Conservation (phyloP, 148 eudicot genomes). For the Fallopia convolvulus region DNA sequence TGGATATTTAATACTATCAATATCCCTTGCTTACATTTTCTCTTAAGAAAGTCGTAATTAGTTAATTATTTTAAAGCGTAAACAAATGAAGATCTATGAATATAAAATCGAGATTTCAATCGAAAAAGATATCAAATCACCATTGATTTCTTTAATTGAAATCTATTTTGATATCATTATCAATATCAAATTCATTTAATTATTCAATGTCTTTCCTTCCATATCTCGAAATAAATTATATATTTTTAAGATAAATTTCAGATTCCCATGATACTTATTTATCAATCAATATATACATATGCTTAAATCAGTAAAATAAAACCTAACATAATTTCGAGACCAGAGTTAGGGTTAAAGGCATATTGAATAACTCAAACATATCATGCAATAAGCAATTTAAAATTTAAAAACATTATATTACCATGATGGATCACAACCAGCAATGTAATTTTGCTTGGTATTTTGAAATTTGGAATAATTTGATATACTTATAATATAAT, state of each 20-base stretch:
- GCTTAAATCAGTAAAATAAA: too few species aligned
- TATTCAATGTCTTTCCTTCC: background rate
- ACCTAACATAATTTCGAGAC: too few species aligned
- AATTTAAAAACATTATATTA: too few species aligned
- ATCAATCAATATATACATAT: background rate
- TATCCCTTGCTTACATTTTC: background rate
- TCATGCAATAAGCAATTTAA: too few species aligned
- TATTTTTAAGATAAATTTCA: background rate
- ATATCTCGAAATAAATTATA: slow-evolving; percentile 6
- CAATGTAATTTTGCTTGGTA: too few species aligned
- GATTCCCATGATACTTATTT: background rate
- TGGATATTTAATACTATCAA: background rate
- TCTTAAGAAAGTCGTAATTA: background rate
- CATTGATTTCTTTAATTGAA: background rate
- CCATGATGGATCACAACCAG: too few species aligned
- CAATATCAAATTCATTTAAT: background rate
- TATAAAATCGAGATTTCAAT: background rate
- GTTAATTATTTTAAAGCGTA: background rate
- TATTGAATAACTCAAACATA: too few species aligned
- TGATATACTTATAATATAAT: too few species aligned
- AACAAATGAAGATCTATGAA: background rate
- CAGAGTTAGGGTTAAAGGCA: too few species aligned
- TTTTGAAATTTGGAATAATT: too few species aligned
- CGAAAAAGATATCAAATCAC: background rate
- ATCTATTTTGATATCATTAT: background rate